Conservation (phyloP, 495 filamentous ascomycete genomes). For the Peziza echinospora region DNA sequence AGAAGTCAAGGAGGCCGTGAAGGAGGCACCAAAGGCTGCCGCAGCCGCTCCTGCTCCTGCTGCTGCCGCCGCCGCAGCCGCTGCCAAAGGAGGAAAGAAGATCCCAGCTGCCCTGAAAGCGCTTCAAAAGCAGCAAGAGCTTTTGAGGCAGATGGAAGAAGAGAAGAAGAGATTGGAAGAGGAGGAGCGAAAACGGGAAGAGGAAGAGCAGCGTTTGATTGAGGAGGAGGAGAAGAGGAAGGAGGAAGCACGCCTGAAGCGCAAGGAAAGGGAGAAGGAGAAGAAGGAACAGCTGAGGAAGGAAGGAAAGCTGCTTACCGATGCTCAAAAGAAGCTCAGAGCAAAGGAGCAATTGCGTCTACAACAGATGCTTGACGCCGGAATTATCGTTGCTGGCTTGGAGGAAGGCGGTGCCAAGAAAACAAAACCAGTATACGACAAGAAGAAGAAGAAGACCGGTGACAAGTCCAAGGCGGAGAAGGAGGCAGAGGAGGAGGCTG, state of each 20-base stretch:
- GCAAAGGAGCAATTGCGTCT: constrained; percentile 63
- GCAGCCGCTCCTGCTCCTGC: constrained; percentile 21
- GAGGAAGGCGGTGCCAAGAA: constrained; percentile 39
- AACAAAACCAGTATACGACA: constrained; percentile 51
- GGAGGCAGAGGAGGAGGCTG: constrained; percentile 39
- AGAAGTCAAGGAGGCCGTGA: constrained; percentile 38
- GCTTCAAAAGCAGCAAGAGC: constrained; percentile 84
- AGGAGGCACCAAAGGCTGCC: constrained; percentile 10
- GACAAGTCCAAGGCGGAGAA: constrained; percentile 46
- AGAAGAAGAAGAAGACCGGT: constrained; percentile 51
- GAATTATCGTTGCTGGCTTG: constrained; percentile 58
- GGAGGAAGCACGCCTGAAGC: constrained; percentile 52
- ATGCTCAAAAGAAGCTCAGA: constrained; percentile 77
- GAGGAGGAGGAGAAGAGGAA: constrained; percentile 57
- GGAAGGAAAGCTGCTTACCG: constrained; percentile 86
- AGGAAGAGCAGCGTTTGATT: constrained; percentile 37
- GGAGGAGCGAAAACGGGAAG: constrained; percentile 52
- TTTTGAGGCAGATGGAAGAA: constrained; percentile 48
- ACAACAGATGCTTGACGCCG: constrained; percentile 83
- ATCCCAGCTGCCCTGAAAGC: constrained; percentile 66
- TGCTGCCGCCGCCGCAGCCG: constrained; percentile 28
- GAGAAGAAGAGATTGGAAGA: constrained; percentile 43
- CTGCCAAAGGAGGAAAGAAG: constrained; percentile 53
- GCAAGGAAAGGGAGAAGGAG: constrained; percentile 91
- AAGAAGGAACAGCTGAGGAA: constrained; percentile 87